Conservation (phyloP, 176 grass and related monocot species). For the Triticum timopheevii region DNA sequence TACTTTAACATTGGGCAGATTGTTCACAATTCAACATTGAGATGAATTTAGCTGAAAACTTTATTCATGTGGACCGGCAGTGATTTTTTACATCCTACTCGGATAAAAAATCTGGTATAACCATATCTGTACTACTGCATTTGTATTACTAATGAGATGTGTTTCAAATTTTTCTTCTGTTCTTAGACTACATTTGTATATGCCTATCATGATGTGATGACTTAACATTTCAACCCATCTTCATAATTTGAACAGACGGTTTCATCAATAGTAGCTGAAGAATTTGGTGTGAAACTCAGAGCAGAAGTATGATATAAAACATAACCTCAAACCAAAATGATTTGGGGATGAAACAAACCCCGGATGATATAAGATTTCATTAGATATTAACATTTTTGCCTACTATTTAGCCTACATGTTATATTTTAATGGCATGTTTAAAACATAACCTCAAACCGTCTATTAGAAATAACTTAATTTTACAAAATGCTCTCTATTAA, state of each 20-base stretch:
- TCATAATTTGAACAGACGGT: slow-evolving; percentile 32
- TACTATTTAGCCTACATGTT: neutral
- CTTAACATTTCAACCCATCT: too few relatives aligned
- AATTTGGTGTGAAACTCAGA: slow-evolving; percentile 76
- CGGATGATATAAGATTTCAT: slow-evolving; percentile 28
- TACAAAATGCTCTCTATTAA: too few relatives aligned
- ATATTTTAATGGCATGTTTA: too few relatives aligned
- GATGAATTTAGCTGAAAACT: too few relatives aligned
- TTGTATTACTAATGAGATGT: neutral
- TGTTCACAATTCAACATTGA: too few relatives aligned
- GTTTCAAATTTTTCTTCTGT: too few relatives aligned
- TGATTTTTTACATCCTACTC: slow-evolving; percentile 3
- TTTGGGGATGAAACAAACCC: slow-evolving; percentile 97
- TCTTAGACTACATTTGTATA: too few relatives aligned
- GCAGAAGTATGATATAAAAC: slow-evolving; percentile 86
- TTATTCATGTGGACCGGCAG: neutral
- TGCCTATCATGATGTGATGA: too few relatives aligned
- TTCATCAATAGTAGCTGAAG: slow-evolving; percentile 89
- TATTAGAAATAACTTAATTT: neutral
- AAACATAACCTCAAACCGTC: too few relatives aligned
- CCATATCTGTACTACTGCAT: neutral
- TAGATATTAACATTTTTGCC: neutral
- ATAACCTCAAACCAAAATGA: slow-evolving; percentile 39
- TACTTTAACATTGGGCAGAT: too few relatives aligned
- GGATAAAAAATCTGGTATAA: neutral